Conservation (phyloP, 1,284 basidiomycete genomes). For the Papiliotrema terrestris region DNA sequence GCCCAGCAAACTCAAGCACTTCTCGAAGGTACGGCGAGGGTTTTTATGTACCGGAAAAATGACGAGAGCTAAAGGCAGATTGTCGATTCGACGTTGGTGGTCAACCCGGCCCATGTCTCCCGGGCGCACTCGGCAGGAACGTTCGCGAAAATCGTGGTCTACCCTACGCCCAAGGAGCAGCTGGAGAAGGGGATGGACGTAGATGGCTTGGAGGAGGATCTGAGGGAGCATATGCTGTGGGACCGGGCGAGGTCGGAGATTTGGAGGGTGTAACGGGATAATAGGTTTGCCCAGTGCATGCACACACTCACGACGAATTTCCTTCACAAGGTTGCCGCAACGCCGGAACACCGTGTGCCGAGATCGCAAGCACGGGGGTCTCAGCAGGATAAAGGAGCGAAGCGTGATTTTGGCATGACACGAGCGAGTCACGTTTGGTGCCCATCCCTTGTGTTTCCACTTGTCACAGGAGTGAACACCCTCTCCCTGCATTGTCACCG, state of each 20-base stretch:
- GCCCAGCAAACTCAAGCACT: slow-evolving; percentile 79
- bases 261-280: slow-evolving; percentile 36
- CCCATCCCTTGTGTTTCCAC: no score
- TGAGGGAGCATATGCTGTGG: slow-evolving; percentile 39
- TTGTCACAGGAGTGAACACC: no score
- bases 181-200: slow-evolving; percentile 23
- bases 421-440: no score
- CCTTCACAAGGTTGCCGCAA: no score
- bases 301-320: no score
- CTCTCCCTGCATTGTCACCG: no score
- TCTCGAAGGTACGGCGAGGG: slow-evolving; percentile 63
- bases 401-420: no score
- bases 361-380: no score
- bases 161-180: slow-evolving; percentile 30
- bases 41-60: not conserved
- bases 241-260: slow-evolving; percentile 48
- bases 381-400: no score
- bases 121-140: slow-evolving; percentile 44
- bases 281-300: not conserved
- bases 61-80: slow-evolving; percentile 29
- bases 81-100: slow-evolving; percentile 47
- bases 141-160: slow-evolving; percentile 46
- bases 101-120: slow-evolving; percentile 47
- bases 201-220: slow-evolving; percentile 19
- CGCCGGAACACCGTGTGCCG: no score